Conservation (phyloP, 2,329 filamentous ascomycete species). For the Byssoonygena ceratinophila region DNA sequence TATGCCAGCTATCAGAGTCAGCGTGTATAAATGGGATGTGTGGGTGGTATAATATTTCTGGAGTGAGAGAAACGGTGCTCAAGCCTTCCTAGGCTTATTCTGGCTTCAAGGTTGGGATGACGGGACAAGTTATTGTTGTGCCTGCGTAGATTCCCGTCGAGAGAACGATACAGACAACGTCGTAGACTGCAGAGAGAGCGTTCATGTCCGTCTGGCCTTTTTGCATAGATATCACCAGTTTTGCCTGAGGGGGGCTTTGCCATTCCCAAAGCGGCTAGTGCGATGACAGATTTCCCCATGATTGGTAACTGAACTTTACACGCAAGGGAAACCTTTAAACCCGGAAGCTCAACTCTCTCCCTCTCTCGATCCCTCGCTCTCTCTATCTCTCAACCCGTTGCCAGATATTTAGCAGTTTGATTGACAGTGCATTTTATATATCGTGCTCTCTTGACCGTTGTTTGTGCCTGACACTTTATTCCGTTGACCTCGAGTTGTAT, state of each 20-base stretch:
- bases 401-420: no score
- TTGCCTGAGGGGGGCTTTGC: slow-evolving; percentile 12
- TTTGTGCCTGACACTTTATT: neutral
- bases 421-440: neutral
- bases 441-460: neutral
- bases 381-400: no score
- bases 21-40: no score
- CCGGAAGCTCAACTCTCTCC: slow-evolving; percentile 6
- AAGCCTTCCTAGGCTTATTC: no score
- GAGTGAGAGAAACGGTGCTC: no score
- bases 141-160: neutral
- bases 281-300: slow-evolving; percentile 4
- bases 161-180: neutral
- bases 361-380: neutral
- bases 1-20: neutral
- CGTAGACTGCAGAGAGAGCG: neutral
- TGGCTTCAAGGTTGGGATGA: no score
- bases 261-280: slow-evolving; percentile 17
- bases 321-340: slow-evolving; percentile 4
- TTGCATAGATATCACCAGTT: neutral
- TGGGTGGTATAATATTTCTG: no score
- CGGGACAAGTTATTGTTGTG: no score
- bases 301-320: slow-evolving; percentile 11
- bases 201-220: neutral
- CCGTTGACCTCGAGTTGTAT: neutral